Base-by-base conservation (phyloP, 495 filamentous ascomycete genomes). In the Xylaria curta region DNA sequence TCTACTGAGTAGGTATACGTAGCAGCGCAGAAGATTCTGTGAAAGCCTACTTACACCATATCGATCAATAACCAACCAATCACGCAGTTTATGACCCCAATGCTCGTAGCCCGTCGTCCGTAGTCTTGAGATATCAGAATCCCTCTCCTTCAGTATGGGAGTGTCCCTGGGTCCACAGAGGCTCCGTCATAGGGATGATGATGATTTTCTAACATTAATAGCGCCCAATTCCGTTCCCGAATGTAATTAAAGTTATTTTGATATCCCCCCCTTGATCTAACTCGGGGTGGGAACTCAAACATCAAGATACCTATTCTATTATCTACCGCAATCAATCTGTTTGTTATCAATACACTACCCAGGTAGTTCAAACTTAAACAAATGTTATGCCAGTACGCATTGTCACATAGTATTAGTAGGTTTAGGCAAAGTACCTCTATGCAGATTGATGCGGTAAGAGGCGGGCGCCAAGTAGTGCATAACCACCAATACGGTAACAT, bases 81-180 rank as follows among this genome's bases (percentile, higher is more conserved):
- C 62, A 49, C 12, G 42, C 26, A 15, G 12, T 15, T 10, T 28
- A 17, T 17, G 8, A 26, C 42, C 13, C 40, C 28, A 26, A 13
- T 12, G 19, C 24, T 1, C 42, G 38, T 12, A 56, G 49, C 51
- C 17, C 12, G 40, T 58, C 38, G 28, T 44, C 38, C 26, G 8
- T 31, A 40, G 66, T 24, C 53, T 38, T 33, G 24, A 10, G 46
- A 42, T 59, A 44, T 59, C 66, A 68, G 24, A 42, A 60, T 68
- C 51, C 42, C 33, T 21, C 15, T 66, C 17, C 66, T 46, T 17
- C 38, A 19, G n/a, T 28, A 51, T 7, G 1, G 59, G 36, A 40
- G 38, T 7, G 7, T 21, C 21, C 26, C 33, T n/a, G 9, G 36
- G 59, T 24, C 59, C 59, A 44, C 51, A 1, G 10, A 5, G 51